Evolutionary conservation across 1,284 basidiomycete species (phyloP).

Genomic region (Sanghuangporus baumii): DNA sequence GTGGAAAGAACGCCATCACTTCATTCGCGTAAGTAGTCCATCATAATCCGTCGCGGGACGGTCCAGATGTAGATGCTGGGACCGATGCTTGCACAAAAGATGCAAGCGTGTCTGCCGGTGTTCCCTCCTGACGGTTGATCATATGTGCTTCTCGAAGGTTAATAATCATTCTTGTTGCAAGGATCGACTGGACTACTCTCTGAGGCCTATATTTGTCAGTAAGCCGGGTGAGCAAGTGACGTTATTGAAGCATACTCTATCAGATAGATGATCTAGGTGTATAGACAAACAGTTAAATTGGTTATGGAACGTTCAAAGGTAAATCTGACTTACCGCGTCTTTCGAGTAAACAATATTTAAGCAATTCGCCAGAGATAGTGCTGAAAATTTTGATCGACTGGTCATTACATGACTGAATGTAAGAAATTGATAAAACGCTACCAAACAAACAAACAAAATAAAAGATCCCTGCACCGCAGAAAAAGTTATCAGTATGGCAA

Average conservation of each 20-base stretch:
- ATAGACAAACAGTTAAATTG: not conserved
- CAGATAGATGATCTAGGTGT: not conserved
- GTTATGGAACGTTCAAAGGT: not conserved
- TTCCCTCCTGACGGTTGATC: not conserved
- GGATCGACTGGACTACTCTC: not conserved
- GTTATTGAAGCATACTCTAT: not conserved
- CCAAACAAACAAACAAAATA: not conserved
- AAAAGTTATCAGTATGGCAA: not conserved
- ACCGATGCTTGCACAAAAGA: too few species aligned
- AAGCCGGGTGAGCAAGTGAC: not conserved
- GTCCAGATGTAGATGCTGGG: too few species aligned
- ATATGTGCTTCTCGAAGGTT: not conserved
- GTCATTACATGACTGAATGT: not conserved
- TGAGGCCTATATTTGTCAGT: not conserved
- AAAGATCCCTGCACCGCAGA: not conserved
- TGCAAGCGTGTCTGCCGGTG: too few species aligned
- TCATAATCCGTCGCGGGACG: too few species aligned
- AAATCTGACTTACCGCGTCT: not conserved
- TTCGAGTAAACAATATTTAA: not conserved
- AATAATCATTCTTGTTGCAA: not conserved
- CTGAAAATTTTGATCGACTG: not conserved
- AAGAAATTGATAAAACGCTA: not conserved
- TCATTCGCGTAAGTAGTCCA: too few species aligned
- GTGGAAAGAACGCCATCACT: too few species aligned
- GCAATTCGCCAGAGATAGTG: not conserved